These are phyloP conservation scores for Backusella liffmaniae DNA, from an alignment of 192 early-diverging fungal species.

Conservation along the genomic window DNA sequence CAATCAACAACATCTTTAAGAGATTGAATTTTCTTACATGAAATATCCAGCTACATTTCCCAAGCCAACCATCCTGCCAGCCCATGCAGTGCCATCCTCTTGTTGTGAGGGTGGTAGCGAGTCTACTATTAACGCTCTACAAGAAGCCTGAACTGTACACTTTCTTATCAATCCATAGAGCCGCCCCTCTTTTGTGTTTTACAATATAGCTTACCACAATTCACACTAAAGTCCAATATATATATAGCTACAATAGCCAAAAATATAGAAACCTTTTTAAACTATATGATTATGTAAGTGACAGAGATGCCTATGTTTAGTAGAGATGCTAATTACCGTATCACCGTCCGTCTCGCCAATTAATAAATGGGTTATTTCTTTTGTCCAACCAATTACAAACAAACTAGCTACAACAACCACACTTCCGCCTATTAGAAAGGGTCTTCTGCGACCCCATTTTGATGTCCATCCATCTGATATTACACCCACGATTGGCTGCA, in stretches of 20 bases:
- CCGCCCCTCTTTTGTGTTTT: neutral
- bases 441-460: slow-evolving; percentile 74
- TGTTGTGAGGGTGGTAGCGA: slow-evolving; percentile 78
- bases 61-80: slow-evolving; percentile 81
- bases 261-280: slow-evolving; percentile 45
- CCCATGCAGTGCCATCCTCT: slow-evolving; percentile 83
- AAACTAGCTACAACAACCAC: slow-evolving; percentile 61
- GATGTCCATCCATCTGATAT: slow-evolving; percentile 79
- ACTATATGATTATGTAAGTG: slow-evolving; percentile 19
- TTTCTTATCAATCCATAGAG: neutral
- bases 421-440: slow-evolving; percentile 82
- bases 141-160: slow-evolving; percentile 71
- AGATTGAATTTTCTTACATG: slow-evolving; percentile 41
- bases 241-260: slow-evolving; percentile 85
- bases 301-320: neutral
- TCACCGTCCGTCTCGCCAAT: slow-evolving; percentile 23
- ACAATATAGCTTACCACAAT: slow-evolving; percentile 52
- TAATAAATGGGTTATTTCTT: slow-evolving; percentile 57
- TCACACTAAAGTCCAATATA: slow-evolving; percentile 91
- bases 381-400: slow-evolving; percentile 74
- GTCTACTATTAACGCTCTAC: slow-evolving; percentile 88
- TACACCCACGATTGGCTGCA: slow-evolving; percentile 82
- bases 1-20: neutral
- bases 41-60: slow-evolving; percentile 90
- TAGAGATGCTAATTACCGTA: slow-evolving; percentile 25